Evolutionary conservation across 306 rosid species (phyloP).

Genomic region (Astragalus membranaceus): DNA sequence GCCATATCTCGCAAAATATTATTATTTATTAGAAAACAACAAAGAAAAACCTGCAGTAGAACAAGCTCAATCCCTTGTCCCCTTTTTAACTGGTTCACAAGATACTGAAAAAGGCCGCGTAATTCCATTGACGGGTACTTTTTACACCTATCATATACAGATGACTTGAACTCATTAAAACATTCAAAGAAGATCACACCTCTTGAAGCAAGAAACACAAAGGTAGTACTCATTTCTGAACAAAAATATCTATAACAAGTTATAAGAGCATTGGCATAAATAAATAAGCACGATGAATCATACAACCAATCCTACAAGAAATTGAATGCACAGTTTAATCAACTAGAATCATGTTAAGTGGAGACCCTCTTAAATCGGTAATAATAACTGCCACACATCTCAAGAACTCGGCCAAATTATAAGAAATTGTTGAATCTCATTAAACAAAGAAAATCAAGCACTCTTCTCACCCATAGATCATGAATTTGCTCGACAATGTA

Average conservation of each 20-base stretch:
- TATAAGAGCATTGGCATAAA: not conserved
- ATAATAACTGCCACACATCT: not conserved
- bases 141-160: constrained; percentile 62
- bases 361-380: not conserved
- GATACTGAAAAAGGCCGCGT: constrained; percentile 98
- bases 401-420: not conserved
- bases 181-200: constrained; percentile 2
- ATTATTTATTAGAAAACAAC: not conserved
- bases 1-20: not conserved
- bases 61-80: constrained; percentile 96
- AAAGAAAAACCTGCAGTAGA: constrained; percentile 72
- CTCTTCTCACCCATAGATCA: not conserved
- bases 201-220: constrained; percentile 11
- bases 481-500: constrained; percentile 5
- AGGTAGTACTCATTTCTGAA: not conserved
- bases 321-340: not conserved
- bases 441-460: not conserved
- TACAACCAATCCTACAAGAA: not conserved
- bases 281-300: not conserved
- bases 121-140: constrained; percentile 99
- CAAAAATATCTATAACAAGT: constrained; percentile 3
- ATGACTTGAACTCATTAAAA: constrained; percentile 4
- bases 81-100: constrained; percentile 88
- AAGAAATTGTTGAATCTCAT: not conserved
- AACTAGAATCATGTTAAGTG: not conserved